Conservation (phyloP, 305 asterid species). For the Solanum chacoense region DNA sequence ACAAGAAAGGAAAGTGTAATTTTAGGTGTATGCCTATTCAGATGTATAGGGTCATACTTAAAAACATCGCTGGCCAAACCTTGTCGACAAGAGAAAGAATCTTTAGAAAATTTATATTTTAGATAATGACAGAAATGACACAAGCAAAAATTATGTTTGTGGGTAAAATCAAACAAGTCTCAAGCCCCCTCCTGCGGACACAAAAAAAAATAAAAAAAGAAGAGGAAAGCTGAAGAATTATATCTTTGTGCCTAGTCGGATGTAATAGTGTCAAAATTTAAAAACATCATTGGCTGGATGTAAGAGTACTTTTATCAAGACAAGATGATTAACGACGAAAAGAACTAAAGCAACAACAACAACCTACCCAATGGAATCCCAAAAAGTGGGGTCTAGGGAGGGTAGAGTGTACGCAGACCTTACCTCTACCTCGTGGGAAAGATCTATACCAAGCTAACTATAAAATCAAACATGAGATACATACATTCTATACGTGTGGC, state of each 20-base stretch:
- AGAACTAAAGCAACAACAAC: too few species aligned
- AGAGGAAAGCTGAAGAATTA: background rate
- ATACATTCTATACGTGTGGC: background rate
- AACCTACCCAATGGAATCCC: too few species aligned
- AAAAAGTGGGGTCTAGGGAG: too few species aligned
- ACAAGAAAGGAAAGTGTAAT: background rate
- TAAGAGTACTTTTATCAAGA: background rate
- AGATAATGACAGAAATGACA: background rate
- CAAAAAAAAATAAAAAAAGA: background rate
- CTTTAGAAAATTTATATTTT: background rate
- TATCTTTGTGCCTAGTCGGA: background rate
- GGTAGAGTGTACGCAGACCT: too few species aligned
- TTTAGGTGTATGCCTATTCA: background rate
- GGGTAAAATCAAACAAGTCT: background rate
- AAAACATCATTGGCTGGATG: background rate
- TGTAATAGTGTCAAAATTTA: background rate
- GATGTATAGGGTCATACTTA: background rate
- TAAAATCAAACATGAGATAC: background rate
- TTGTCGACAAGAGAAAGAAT: background rate
- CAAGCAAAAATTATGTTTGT: background rate
- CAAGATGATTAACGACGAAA: background rate
- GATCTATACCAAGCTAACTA: background rate
- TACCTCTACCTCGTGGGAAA: background rate
- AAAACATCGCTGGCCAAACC: background rate
- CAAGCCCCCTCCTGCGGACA: background rate